A percentile compares a stretch with the other conserved stretches of the same genome.
phyloP scores from a whole-genome alignment of 2,329 filamentous ascomycete genomes.

The Byssoonygena ceratinophila region DNA sequence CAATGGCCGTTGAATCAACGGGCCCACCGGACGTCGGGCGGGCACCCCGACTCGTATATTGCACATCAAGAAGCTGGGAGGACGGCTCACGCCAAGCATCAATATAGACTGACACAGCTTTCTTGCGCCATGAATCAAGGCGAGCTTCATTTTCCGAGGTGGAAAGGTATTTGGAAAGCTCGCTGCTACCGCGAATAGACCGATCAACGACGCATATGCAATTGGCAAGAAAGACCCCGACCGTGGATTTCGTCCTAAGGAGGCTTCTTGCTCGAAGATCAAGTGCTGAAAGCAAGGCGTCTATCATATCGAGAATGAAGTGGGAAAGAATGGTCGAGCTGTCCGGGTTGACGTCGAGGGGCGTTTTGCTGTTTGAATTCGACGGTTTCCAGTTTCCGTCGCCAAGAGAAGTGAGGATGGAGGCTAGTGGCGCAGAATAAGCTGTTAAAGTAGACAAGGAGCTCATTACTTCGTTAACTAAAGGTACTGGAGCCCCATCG shows the following conservation, averaged over 20 bases:
- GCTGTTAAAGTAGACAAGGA: conserved; percentile 76
- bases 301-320: conserved; percentile 82
- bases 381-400: conserved; percentile 75
- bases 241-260: conserved; percentile 64
- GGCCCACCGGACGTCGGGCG: conserved; percentile 58
- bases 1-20: conserved; percentile 67
- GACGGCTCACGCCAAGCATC: conserved; percentile 84
- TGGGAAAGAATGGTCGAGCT: conserved; percentile 78
- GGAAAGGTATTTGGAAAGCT: conserved; percentile 60
- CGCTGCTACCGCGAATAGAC: conserved; percentile 63
- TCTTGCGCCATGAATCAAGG: conserved; percentile 79
- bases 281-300: conserved; percentile 63
- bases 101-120: conserved; percentile 68
- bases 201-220: conserved; percentile 74
- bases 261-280: conserved; percentile 62
- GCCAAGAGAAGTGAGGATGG: conserved; percentile 82
- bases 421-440: conserved; percentile 75
- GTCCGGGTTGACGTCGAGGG: conserved; percentile 81
- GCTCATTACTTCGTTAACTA: conserved; percentile 76
- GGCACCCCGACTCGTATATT: conserved; percentile 67
- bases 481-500: conserved; percentile 66
- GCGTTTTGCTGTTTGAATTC: conserved; percentile 53
- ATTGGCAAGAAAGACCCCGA: conserved; percentile 87
- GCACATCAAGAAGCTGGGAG: conserved; percentile 74
- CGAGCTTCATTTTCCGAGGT: conserved; percentile 51